Evolutionary conservation across 2,329 filamentous ascomycete genomes (phyloP).

Genomic region (Sphaerulina vaccinii): DNA sequence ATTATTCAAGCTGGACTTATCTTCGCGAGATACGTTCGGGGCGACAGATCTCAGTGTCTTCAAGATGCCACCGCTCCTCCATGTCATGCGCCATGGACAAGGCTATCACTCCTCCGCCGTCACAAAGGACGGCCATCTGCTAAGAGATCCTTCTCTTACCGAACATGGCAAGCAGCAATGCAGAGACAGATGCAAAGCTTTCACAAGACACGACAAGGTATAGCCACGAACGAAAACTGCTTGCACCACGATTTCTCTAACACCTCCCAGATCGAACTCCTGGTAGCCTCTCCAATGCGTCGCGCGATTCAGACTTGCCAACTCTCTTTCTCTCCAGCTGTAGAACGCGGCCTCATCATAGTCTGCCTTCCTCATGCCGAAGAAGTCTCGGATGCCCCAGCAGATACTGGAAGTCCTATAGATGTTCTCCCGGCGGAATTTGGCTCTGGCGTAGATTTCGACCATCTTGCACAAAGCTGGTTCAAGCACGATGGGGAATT

Average conservation of each 20-base stretch:
- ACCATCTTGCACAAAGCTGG: conserved; percentile 31
- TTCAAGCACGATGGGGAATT: conserved; percentile 32
- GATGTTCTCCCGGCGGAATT: conserved; percentile 27
- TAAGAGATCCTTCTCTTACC: conserved; percentile 32
- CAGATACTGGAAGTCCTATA: conserved; percentile 29
- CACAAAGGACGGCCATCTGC: conserved; percentile 28
- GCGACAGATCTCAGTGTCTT: neutral
- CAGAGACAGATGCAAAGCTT: conserved; percentile 24
- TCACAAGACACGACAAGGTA: conserved; percentile 30
- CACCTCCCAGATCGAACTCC: conserved; percentile 31
- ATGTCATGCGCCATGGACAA: conserved; percentile 36
- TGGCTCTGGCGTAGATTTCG: conserved; percentile 28
- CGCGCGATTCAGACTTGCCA: conserved; percentile 32
- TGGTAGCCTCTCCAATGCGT: conserved; percentile 33
- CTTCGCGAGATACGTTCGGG: too few species aligned
- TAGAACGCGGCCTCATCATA: conserved; percentile 30
- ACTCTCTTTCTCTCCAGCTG: conserved; percentile 27
- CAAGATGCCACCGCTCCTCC: conserved; percentile 29
- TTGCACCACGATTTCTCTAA: neutral
- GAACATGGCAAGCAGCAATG: conserved; percentile 31
- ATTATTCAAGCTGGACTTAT: too few species aligned
- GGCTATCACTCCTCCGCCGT: conserved; percentile 32
- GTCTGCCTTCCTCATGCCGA: conserved; percentile 32
- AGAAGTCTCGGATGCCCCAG: conserved; percentile 30
- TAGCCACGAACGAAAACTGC: too few species aligned